These are phyloP conservation scores for Ascoidea asiatica DNA, from an alignment of 805 yeast genomes.

Conservation along the genomic window DNA sequence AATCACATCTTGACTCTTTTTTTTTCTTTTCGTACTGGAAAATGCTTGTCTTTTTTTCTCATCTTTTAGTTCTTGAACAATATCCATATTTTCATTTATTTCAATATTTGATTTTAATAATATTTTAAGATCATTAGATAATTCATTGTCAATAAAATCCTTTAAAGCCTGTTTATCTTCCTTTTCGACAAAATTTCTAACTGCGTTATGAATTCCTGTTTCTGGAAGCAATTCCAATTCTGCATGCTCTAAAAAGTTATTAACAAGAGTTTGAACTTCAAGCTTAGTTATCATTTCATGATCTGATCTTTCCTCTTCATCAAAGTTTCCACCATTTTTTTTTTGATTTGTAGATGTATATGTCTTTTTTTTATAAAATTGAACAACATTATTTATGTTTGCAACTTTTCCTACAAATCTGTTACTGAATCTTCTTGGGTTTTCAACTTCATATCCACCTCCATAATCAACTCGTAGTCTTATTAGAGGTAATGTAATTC, in stretches of 20 bases:
- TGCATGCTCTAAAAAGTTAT: constrained; percentile 46
- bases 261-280: constrained; percentile 50
- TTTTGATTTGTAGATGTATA: constrained; percentile 9
- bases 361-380: constrained; percentile 43
- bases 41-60: neutral
- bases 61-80: neutral
- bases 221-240: constrained; percentile 63
- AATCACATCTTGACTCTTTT: neutral
- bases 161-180: constrained; percentile 68
- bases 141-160: constrained; percentile 44
- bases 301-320: constrained; percentile 14
- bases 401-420: constrained; percentile 86
- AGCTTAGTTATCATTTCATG: constrained; percentile 26
- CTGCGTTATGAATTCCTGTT: constrained; percentile 58
- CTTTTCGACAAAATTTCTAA: constrained; percentile 60
- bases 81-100: constrained; percentile 1
- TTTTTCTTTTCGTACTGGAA: neutral
- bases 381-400: constrained; percentile 75
- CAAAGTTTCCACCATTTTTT: constrained; percentile 4
- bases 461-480: constrained; percentile 78
- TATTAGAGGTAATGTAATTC: constrained; percentile 69
- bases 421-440: constrained; percentile 79
- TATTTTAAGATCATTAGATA: constrained; percentile 35
- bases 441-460: constrained; percentile 87
- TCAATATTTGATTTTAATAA: constrained; percentile 20